A percentile compares a stretch with the other conserved stretches of the same genome.
These are phyloP conservation scores for Hymenoscyphus occultus DNA, from an alignment of 2,329 filamentous ascomycete species.

Conservation along the genomic window DNA sequence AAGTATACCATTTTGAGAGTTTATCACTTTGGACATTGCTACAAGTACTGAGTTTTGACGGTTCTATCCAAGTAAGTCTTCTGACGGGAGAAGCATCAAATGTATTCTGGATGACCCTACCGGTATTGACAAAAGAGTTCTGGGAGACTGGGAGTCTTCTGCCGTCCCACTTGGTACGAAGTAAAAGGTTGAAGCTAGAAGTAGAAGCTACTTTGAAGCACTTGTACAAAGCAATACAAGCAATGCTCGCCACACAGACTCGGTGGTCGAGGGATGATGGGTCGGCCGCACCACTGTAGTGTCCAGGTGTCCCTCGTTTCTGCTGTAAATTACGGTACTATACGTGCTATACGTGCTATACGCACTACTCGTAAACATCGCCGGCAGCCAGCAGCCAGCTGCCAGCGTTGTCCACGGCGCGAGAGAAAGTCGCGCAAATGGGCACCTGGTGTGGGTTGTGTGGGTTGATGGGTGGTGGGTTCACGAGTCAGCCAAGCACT, in stretches of 20 bases:
- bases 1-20: no score
- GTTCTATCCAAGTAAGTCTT: no score
- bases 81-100: neutral
- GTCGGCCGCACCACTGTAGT: neutral
- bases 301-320: neutral
- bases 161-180: neutral
- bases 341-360: no score
- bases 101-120: neutral
- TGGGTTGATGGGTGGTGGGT: neutral
- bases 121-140: neutral
- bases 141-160: neutral
- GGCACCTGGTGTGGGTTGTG: neutral
- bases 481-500: constrained; percentile 1
- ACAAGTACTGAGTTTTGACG: no score
- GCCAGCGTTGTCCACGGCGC: neutral
- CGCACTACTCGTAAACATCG: neutral
- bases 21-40: no score
- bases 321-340: no score
- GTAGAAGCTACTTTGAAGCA: no score
- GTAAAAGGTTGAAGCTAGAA: no score
- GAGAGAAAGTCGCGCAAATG: neutral
- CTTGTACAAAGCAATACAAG: neutral
- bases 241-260: no score
- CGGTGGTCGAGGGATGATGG: neutral
- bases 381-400: neutral